Evolutionary conservation across 2,329 filamentous ascomycete species (phyloP).

Genomic region (Talaromyces sp.): DNA sequence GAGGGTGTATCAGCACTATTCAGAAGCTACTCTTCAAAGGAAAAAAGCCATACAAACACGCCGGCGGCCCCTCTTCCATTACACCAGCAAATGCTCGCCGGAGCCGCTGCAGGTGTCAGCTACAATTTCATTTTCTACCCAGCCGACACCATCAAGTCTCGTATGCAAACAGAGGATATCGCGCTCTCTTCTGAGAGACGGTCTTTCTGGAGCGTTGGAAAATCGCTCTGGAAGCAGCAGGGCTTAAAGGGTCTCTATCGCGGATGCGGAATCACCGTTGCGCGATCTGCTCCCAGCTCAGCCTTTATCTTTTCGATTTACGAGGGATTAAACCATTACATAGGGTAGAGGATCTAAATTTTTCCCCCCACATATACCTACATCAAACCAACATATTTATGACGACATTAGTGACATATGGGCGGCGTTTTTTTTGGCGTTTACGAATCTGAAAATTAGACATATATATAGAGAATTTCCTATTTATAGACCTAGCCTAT

Average conservation of each 20-base stretch:
- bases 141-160: constrained; percentile 93
- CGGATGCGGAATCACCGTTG: constrained; percentile 89
- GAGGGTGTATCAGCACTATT: constrained; percentile 73
- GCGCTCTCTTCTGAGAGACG: constrained; percentile 37
- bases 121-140: constrained; percentile 99
- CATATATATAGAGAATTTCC: background rate
- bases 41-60: constrained; percentile 4
- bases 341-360: constrained; percentile 35
- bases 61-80: constrained; percentile 58
- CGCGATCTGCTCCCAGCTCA: constrained; percentile 86
- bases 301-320: constrained; percentile 97
- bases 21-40: constrained; percentile 41
- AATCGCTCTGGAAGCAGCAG: constrained; percentile 72
- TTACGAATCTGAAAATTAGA: background rate
- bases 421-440: background rate
- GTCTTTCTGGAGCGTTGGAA: constrained; percentile 69
- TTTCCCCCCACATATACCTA: background rate
- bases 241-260: constrained; percentile 84
- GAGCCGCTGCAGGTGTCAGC: constrained; percentile 80
- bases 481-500: background rate
- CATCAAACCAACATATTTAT: background rate
- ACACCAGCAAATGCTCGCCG: constrained; percentile 82
- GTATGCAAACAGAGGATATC: constrained; percentile 86
- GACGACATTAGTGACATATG: background rate
- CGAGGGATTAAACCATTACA: constrained; percentile 71